phyloP scores from a whole-genome alignment of 257 asterid species.

The Salvia hispanica region DNA sequence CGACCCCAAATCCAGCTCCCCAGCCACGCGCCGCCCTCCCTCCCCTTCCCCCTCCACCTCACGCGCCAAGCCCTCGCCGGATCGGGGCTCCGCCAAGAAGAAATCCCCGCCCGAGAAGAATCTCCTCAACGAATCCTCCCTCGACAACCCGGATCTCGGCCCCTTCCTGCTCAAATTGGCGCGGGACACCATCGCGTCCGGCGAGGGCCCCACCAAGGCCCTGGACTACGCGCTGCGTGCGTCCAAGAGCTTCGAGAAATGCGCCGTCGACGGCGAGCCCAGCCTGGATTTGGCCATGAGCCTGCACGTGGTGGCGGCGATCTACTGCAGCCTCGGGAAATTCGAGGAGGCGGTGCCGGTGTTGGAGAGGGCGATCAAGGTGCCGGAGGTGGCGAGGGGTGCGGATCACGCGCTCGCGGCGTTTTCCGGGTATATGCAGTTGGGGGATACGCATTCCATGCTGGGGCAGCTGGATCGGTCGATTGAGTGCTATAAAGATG shows the following conservation, averaged over 20 bases:
- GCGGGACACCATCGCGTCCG: constrained; percentile 89
- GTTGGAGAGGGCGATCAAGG: constrained; percentile 81
- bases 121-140: constrained; percentile 68
- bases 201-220: constrained; percentile 88
- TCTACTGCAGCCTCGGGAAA: constrained; percentile 86
- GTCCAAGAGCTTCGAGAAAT: constrained; percentile 74
- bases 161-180: constrained; percentile 86
- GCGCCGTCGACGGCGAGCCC: constrained; percentile 75
- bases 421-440: constrained; percentile 92
- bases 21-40: constrained; percentile 78
- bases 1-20: constrained; percentile 65
- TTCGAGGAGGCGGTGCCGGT: constrained; percentile 95
- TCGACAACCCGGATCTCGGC: constrained; percentile 98
- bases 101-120: constrained; percentile 76
- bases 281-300: constrained; percentile 96
- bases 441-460: constrained; percentile 97
- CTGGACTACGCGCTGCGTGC: constrained; percentile 87
- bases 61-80: constrained; percentile 89
- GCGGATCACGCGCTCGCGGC: constrained; percentile 97
- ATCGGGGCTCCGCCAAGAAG: constrained; percentile 81
- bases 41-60: constrained; percentile 94
- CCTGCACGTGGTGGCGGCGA: constrained; percentile 95
- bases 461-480: constrained; percentile 96
- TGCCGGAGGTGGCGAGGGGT: constrained; percentile 80
- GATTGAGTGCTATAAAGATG: constrained; percentile 75